Percentiles rank a stretch among this genome's conserved stretches.
Conservation (phyloP, 495 filamentous ascomycete genomes). For the Cryomyces antarcticus region DNA sequence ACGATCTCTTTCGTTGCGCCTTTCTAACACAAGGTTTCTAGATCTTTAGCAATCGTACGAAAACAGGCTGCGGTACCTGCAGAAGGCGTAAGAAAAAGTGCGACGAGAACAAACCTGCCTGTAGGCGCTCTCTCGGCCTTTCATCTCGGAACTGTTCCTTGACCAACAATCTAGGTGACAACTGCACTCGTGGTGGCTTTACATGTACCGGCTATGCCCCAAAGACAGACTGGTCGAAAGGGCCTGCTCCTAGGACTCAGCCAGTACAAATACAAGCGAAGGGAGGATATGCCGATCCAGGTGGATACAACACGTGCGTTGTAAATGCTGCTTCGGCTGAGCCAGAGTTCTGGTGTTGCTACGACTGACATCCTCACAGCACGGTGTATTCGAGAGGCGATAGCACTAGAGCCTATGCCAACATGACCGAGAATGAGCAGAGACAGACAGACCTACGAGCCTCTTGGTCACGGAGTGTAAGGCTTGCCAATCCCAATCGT, state of each 20-base stretch:
- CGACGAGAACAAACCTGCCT: constrained; percentile 86
- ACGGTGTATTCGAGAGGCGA: neutral
- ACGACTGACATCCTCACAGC: neutral
- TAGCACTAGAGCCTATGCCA: neutral
- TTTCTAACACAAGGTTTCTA: constrained; percentile 19
- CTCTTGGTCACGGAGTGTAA: too few species aligned
- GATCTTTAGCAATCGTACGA: constrained; percentile 89
- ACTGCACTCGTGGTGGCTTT: constrained; percentile 82
- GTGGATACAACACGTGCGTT: neutral
- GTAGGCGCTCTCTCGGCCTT: constrained; percentile 26
- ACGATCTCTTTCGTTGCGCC: too few species aligned
- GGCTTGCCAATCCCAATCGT: too few species aligned
- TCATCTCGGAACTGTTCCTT: neutral
- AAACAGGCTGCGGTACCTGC: constrained; percentile 94
- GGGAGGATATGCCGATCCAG: neutral
- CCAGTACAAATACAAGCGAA: neutral
- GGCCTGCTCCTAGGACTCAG: constrained; percentile 4
- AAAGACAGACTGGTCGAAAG: constrained; percentile 50
- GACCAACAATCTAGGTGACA: constrained; percentile 41
- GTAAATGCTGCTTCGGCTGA: neutral
- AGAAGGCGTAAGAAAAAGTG: constrained; percentile 95
- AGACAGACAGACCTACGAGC: neutral
- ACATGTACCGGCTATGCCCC: constrained; percentile 84
- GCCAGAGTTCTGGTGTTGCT: neutral
- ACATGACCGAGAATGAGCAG: neutral